Percentiles rank a stretch among this genome's conserved stretches.
Evolutionary conservation across 345 rosid species (phyloP).

Genomic region (Nephelium lappaceum): DNA sequence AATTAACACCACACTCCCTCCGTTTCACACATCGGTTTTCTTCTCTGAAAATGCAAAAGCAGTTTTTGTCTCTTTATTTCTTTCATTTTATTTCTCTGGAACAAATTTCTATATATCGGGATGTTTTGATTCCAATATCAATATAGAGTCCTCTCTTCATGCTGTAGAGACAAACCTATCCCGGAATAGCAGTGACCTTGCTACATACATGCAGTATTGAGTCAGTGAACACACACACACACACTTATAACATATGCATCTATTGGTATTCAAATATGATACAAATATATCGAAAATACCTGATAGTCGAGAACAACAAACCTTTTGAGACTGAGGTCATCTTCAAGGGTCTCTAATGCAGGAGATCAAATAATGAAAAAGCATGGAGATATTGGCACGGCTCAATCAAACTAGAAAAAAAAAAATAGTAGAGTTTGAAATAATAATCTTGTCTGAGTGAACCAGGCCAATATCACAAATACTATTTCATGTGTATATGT

Average conservation of each 20-base stretch:
- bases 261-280: too few species aligned
- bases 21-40: neutral
- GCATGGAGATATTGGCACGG: slow-evolving; percentile 97
- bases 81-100: too few species aligned
- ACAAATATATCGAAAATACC: neutral
- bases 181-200: neutral
- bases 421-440: neutral
- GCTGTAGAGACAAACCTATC: too few species aligned
- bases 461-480: slow-evolving; percentile 91
- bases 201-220: neutral
- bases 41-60: neutral
- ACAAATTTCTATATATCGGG: too few species aligned
- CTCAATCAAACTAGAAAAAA: slow-evolving; percentile 66
- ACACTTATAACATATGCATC: neutral
- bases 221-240: neutral
- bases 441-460: slow-evolving; percentile 61
- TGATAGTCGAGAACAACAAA: neutral
- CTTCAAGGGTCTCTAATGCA: neutral
- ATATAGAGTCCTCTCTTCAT: too few species aligned
- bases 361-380: slow-evolving; percentile 42
- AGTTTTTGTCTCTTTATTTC: too few species aligned
- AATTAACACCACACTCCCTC: neutral
- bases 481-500: slow-evolving; percentile 33
- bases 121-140: too few species aligned
- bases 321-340: neutral